A percentile compares a stretch with the other conserved stretches of the same genome.
Evolutionary conservation across 75 land plant genomes (phyloP).

Genomic region (Isoetes taiwanensis): DNA sequence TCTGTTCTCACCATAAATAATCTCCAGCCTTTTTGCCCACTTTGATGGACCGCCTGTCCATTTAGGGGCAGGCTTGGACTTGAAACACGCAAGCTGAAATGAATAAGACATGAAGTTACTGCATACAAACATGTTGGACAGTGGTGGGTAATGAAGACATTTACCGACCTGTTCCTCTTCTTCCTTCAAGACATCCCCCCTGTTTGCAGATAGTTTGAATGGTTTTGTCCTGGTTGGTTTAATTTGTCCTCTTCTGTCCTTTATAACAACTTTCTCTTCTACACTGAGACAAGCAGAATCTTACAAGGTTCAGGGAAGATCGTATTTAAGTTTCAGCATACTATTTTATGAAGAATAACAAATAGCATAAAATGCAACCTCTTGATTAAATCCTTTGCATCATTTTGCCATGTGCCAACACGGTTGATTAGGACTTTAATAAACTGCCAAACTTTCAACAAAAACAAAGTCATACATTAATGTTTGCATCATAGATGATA

Average conservation of each 20-base stretch:
- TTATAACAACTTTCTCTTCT: background rate
- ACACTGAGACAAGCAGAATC: background rate
- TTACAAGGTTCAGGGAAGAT: background rate
- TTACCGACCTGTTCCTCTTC: slow-evolving; percentile 2
- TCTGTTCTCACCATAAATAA: background rate
- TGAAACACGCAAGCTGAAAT: slow-evolving; percentile 1
- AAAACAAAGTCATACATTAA: no score
- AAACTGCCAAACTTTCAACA: no score
- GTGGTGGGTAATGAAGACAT: background rate
- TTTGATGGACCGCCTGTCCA: slow-evolving; percentile 6
- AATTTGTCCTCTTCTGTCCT: background rate
- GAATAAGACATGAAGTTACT: background rate
- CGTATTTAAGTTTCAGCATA: background rate
- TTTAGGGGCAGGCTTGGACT: slow-evolving; percentile 8
- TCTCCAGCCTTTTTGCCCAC: slow-evolving; percentile 2
- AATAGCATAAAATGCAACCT: background rate
- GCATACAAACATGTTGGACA: no score
- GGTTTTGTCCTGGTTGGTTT: background rate
- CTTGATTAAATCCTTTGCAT: slow-evolving; percentile 6
- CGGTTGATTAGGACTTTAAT: slow-evolving; percentile 7
- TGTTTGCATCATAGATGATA: background rate
- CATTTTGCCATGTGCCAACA: background rate
- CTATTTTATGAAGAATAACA: background rate
- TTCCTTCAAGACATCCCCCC: background rate
- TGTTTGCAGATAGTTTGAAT: slow-evolving; percentile 8